Conservation (phyloP, 2,329 filamentous ascomycete species). For the Chaetomium sp. region DNA sequence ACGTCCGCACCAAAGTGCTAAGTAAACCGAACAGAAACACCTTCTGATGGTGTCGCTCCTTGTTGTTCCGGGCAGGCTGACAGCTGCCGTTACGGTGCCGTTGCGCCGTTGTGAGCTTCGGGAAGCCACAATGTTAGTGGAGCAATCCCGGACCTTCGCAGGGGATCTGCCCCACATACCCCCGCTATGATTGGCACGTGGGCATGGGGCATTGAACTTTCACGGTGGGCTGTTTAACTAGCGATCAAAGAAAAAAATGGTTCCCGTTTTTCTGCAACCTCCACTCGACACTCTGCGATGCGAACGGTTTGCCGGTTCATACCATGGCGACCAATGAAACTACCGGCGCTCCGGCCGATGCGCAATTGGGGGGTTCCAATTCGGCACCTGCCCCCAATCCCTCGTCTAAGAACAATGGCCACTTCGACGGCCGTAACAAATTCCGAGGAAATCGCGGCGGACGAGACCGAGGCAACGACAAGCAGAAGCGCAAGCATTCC, state of each 20-base stretch:
- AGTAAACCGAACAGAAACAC: no score
- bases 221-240: no score
- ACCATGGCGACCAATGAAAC: conserved; percentile 22
- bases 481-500: conserved; percentile 16
- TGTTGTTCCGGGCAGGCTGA: no score
- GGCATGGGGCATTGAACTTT: not conserved
- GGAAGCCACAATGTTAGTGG: no score
- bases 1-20: no score
- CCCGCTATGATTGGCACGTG: conserved; percentile 2
- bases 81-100: no score
- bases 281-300: conserved; percentile 8
- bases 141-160: no score
- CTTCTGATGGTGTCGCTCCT: no score
- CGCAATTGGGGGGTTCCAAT: not conserved
- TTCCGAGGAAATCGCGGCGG: conserved; percentile 12
- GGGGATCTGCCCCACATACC: not conserved
- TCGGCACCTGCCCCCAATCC: not conserved
- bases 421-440: not conserved
- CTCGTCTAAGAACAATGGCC: conserved; percentile 11
- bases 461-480: conserved; percentile 18
- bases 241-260: not conserved
- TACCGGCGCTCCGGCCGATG: conserved; percentile 3
- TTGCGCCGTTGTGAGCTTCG: no score
- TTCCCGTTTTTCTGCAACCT: not conserved
- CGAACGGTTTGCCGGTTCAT: conserved; percentile 10